Evolutionary conservation across 805 yeast species (phyloP).

Genomic region (Yarrowia alimentaria): DNA sequence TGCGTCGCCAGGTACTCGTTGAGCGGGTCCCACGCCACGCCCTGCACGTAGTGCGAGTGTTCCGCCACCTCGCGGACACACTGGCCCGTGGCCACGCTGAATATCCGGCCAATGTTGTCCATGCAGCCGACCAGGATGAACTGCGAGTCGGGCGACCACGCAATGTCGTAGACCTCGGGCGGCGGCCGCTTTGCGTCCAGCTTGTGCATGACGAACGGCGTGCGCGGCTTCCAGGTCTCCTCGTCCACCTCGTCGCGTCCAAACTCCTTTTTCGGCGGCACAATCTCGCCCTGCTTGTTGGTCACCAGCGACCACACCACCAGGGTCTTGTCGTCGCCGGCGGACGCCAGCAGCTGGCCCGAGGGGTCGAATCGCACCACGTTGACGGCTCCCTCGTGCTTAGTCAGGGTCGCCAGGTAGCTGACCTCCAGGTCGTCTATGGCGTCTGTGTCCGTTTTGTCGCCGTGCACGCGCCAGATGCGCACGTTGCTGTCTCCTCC

Average conservation of each 20-base stretch:
- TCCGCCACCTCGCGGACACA: slow-evolving; percentile 61
- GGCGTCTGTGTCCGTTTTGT: slow-evolving; percentile 35
- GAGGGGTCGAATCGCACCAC: slow-evolving; percentile 74
- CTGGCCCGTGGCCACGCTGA: slow-evolving; percentile 55
- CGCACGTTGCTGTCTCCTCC: slow-evolving; percentile 95
- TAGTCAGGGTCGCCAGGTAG: slow-evolving; percentile 74
- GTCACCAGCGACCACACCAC: slow-evolving; percentile 64
- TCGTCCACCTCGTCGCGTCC: slow-evolving; percentile 46
- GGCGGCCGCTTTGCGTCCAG: slow-evolving; percentile 34
- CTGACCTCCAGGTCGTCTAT: slow-evolving; percentile 49
- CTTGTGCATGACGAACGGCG: slow-evolving; percentile 25
- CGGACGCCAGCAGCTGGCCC: slow-evolving; percentile 73
- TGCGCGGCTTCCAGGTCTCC: slow-evolving; percentile 72
- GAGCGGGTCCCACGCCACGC: slow-evolving; percentile 92
- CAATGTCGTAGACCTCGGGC: slow-evolving; percentile 83
- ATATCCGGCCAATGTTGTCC: slow-evolving; percentile 79
- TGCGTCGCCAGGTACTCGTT: slow-evolving; percentile 79
- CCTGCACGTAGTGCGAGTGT: slow-evolving; percentile 90
- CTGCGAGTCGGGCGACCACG: slow-evolving; percentile 86
- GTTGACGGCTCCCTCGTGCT: slow-evolving; percentile 94
- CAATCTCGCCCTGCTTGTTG: slow-evolving; percentile 40
- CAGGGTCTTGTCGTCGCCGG: slow-evolving; percentile 93
- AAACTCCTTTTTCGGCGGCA: slow-evolving; percentile 55
- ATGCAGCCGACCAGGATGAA: slow-evolving; percentile 84
- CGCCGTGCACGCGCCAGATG: slow-evolving; percentile 39